Percentiles rank a stretch among this genome's conserved stretches.
Evolutionary conservation across 495 filamentous ascomycete species (phyloP).

Genomic region (Bombardia bombarda): DNA sequence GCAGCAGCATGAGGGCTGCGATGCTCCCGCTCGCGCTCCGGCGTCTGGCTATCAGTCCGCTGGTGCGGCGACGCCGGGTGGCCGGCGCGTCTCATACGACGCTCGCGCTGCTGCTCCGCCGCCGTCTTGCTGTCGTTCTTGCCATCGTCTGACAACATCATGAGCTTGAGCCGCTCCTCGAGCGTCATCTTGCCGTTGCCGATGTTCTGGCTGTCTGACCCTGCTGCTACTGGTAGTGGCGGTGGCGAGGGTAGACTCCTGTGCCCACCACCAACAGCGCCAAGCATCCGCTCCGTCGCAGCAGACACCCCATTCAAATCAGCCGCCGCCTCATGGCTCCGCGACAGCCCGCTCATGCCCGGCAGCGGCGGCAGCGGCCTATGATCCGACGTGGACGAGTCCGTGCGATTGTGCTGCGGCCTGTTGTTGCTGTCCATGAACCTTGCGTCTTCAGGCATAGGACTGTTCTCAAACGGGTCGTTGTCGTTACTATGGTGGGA

Average conservation of each 20-base stretch:
- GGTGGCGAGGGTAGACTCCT: conserved; percentile 61
- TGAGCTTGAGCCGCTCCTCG: conserved; percentile 72
- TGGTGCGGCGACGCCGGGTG: too few relatives aligned
- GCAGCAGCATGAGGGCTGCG: too few relatives aligned
- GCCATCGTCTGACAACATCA: conserved; percentile 65
- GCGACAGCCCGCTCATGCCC: conserved; percentile 30
- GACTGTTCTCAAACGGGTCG: conserved; percentile 68
- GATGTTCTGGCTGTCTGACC: conserved; percentile 63
- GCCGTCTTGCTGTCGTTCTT: conserved; percentile 49
- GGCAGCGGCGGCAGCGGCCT: conserved; percentile 71
- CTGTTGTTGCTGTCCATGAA: conserved; percentile 25
- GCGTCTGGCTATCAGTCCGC: conserved; percentile 38
- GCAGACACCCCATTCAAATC: conserved; percentile 47
- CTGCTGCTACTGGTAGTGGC: conserved; percentile 53
- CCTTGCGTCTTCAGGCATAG: conserved; percentile 45
- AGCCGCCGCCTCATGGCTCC: conserved; percentile 31
- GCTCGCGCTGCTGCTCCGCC: conserved; percentile 52
- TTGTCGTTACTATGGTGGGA: too few relatives aligned
- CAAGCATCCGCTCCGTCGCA: conserved; percentile 55
- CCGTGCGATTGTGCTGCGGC: conserved; percentile 43
- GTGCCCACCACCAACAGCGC: too few relatives aligned
- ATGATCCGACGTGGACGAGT: conserved; percentile 64
- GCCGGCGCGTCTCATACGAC: conserved; percentile 49
- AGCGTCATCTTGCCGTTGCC: conserved; percentile 63
- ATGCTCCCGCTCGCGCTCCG: conserved; percentile 36